Percentiles rank a stretch among this genome's conserved stretches.
Evolutionary conservation across 192 early-diverging fungal genomes (phyloP).

Genomic region (Pecoramyces ruminantium): DNA sequence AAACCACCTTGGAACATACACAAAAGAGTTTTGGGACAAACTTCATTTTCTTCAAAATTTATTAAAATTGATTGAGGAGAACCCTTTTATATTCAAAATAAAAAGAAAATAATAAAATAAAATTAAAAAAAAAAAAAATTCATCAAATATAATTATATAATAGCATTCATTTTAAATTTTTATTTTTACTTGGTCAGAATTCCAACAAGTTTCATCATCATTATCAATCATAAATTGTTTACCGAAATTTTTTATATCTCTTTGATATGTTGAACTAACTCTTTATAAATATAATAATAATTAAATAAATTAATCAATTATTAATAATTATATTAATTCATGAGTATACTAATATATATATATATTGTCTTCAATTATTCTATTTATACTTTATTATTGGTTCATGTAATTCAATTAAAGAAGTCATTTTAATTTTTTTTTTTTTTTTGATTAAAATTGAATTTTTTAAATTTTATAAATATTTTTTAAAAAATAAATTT

Average conservation of each 20-base stretch:
- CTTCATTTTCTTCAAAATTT: conserved; percentile 28
- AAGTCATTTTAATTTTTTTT: not conserved
- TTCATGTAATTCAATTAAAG: not conserved
- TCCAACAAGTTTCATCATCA: conserved; percentile 81
- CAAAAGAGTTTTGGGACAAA: conserved; percentile 14
- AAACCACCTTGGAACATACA: conserved; percentile 78
- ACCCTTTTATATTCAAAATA: conserved; percentile 20
- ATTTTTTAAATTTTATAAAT: too few species aligned
- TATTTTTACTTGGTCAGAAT: conserved; percentile 55
- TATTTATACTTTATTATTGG: not conserved
- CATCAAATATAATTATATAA: too few species aligned
- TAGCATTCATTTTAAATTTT: not conserved
- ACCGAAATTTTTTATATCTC: conserved; percentile 55
- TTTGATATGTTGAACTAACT: conserved; percentile 75
- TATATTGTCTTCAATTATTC: too few species aligned
- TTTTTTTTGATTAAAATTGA: too few species aligned
- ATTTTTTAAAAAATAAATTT: too few species aligned
- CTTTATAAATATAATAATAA: too few species aligned
- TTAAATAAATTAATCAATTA: too few species aligned
- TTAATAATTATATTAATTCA: too few species aligned
- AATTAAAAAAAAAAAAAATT: too few species aligned
- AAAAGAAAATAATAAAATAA: too few species aligned
- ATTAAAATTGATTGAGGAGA: conserved; percentile 56
- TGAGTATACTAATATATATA: too few species aligned
- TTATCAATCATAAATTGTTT: conserved; percentile 69